Percentiles rank a stretch among this genome's conserved stretches.
Evolutionary conservation across 2,329 filamentous ascomycete genomes (phyloP).

Genomic region (Lizonia empirigonia): DNA sequence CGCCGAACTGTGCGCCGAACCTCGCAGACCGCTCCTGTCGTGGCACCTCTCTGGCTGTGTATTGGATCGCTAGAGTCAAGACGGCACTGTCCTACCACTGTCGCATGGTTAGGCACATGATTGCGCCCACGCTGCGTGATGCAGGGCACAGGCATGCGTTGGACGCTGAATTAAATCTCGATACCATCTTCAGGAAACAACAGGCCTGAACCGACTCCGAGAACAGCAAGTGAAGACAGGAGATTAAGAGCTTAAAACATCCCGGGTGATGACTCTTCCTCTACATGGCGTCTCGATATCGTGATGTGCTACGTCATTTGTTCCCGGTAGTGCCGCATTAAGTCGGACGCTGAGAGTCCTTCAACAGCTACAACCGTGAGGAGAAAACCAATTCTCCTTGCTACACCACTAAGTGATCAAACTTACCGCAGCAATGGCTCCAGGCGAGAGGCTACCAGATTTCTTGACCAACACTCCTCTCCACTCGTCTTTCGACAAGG

Average conservation of each 20-base stretch:
- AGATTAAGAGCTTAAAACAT: background rate
- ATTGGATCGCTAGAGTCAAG: too few species aligned
- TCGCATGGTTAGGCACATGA: too few species aligned
- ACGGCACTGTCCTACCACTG: too few species aligned
- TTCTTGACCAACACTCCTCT: slow-evolving; percentile 38
- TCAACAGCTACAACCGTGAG: background rate
- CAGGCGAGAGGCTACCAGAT: slow-evolving; percentile 31
- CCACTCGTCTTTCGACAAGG: slow-evolving; percentile 53
- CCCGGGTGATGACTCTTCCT: slow-evolving; percentile 1
- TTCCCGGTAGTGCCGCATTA: slow-evolving; percentile 14
- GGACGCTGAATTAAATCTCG: background rate
- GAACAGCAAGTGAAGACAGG: background rate
- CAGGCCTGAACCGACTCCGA: background rate
- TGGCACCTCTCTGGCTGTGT: slow-evolving; percentile 1
- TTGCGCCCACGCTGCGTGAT: background rate
- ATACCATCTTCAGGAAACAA: background rate
- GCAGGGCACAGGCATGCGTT: slow-evolving; percentile 1
- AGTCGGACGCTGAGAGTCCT: slow-evolving; percentile 1
- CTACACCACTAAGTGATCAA: background rate
- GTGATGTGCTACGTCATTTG: slow-evolving; percentile 15
- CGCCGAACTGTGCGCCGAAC: slow-evolving; percentile 15
- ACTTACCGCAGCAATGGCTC: slow-evolving; percentile 21
- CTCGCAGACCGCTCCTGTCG: slow-evolving; percentile 8
- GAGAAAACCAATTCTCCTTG: background rate
- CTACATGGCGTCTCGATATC: background rate